These are phyloP conservation scores for Colletotrichum sublineola DNA, from an alignment of 2,329 filamentous ascomycete species.

Conservation along the genomic window DNA sequence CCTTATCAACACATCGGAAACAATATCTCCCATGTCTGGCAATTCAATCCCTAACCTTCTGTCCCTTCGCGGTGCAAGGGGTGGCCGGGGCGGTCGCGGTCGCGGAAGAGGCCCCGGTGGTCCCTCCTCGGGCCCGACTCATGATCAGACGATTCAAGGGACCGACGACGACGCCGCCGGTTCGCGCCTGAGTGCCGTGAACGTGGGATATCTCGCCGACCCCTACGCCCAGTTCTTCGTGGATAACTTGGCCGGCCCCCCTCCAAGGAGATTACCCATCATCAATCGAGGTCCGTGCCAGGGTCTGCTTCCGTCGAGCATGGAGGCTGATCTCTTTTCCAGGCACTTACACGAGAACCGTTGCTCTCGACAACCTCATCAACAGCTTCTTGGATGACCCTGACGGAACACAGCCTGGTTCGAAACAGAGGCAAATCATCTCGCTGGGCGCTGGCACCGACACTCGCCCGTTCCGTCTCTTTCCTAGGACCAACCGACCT, in stretches of 20 bases:
- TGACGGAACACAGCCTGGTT: constrained; percentile 44
- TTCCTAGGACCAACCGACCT: constrained; percentile 57
- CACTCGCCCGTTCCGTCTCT: constrained; percentile 85
- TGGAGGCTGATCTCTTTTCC: constrained; percentile 41
- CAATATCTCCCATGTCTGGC: constrained; percentile 70
- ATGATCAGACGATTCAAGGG: constrained; percentile 84
- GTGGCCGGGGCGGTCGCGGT: constrained; percentile 56
- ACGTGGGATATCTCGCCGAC: constrained; percentile 86
- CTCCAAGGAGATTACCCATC: constrained; percentile 81
- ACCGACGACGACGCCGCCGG: constrained; percentile 94
- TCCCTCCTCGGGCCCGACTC: constrained; percentile 54
- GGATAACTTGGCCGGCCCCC: constrained; percentile 58
- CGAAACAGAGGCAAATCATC: constrained; percentile 77
- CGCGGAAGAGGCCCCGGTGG: constrained; percentile 51
- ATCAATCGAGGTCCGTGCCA: constrained; percentile 85
- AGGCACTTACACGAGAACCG: constrained; percentile 95
- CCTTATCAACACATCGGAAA: neutral
- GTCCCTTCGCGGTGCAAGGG: constrained; percentile 63
- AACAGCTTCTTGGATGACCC: constrained; percentile 72
- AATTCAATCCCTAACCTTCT: constrained; percentile 84
- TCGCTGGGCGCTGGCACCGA: constrained; percentile 95
- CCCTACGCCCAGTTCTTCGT: constrained; percentile 81
- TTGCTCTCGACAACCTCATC: constrained; percentile 84
- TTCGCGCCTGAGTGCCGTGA: constrained; percentile 89
- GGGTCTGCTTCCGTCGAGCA: constrained; percentile 41